Evolutionary conservation across 352 stramenopile genomes (phyloP).

Genomic region (Phytophthora lateralis): DNA sequence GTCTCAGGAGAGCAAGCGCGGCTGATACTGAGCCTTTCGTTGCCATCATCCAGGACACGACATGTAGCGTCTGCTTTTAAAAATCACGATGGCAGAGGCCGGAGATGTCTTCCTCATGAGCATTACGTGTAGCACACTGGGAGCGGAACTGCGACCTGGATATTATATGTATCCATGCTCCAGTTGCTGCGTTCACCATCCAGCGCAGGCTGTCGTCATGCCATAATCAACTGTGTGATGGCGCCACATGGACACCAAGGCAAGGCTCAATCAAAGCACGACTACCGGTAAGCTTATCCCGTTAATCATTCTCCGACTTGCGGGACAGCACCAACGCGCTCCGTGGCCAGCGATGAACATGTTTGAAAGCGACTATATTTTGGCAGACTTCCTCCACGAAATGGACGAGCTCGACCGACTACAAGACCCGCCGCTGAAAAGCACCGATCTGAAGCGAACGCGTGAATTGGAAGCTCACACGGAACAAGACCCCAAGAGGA

Average conservation of each 20-base stretch:
- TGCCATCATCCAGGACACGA: conserved; percentile 1
- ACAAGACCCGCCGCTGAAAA: background rate
- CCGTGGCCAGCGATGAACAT: background rate
- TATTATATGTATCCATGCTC: conserved; percentile 11
- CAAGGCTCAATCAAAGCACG: background rate
- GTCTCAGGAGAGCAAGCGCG: background rate
- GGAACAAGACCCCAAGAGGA: background rate
- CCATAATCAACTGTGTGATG: conserved; percentile 10
- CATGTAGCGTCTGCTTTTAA: background rate
- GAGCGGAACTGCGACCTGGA: background rate
- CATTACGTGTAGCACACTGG: background rate
- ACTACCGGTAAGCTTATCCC: background rate
- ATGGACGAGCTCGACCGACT: conserved; percentile 18
- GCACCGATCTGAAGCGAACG: background rate
- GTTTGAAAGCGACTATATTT: conserved; percentile 9
- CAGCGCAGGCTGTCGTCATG: background rate
- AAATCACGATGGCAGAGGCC: background rate
- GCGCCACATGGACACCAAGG: background rate
- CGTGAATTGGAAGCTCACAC: background rate
- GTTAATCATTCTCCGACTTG: conserved; percentile 16
- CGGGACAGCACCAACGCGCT: conserved; percentile 2
- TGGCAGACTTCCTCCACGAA: conserved; percentile 15
- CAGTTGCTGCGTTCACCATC: conserved; percentile 7
- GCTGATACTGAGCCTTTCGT: background rate
- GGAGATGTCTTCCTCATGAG: background rate